Evolutionary conservation across 2,329 filamentous ascomycete species (phyloP).

Genomic region (Colletotrichum somersetense): DNA sequence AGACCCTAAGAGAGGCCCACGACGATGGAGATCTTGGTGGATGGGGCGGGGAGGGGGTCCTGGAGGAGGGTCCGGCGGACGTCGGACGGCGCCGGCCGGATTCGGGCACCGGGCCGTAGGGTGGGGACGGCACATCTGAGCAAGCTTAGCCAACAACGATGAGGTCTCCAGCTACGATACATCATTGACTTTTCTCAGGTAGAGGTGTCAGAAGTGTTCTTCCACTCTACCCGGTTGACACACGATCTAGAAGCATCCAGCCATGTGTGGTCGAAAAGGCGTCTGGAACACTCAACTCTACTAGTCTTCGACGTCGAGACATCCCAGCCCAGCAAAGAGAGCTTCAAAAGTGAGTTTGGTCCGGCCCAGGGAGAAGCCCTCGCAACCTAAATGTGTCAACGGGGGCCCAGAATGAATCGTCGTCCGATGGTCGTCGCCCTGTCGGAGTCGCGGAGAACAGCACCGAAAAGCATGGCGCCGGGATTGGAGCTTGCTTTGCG

Average conservation of each 20-base stretch:
- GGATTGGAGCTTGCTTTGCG: neutral
- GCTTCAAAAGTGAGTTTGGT: neutral
- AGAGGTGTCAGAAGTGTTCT: neutral
- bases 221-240: neutral
- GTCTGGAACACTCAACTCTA: neutral
- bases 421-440: too few relatives aligned
- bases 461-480: too few relatives aligned
- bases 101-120: neutral
- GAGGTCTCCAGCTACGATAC: too few relatives aligned
- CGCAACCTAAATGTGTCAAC: neutral
- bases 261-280: neutral
- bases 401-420: too few relatives aligned
- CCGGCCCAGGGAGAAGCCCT: neutral
- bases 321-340: neutral
- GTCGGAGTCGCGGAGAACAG: too few relatives aligned
- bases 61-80: neutral
- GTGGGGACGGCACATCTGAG: neutral
- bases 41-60: neutral
- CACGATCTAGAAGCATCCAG: neutral
- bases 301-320: neutral
- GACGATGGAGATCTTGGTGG: constrained; percentile 3
- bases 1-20: constrained; percentile 23
- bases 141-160: too few relatives aligned
- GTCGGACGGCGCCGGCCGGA: neutral
- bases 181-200: too few relatives aligned